Conservation (phyloP, 2,329 filamentous ascomycete genomes). For the Talaromyces albobiverticillius region DNA sequence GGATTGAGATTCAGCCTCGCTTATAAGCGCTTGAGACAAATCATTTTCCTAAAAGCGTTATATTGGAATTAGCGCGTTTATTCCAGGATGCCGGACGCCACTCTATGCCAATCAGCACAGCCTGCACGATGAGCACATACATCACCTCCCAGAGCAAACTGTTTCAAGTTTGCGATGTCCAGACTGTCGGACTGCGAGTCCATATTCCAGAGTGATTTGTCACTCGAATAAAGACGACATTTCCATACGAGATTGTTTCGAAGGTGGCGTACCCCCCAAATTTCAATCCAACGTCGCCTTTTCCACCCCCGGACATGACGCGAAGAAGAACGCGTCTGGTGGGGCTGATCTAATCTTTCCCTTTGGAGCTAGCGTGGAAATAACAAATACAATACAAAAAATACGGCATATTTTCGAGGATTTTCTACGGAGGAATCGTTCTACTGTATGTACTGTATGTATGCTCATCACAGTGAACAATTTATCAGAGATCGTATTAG, state of each 20-base stretch:
- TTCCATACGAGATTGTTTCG: neutral
- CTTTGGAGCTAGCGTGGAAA: constrained; percentile 1
- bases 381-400: too few relatives aligned
- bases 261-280: neutral
- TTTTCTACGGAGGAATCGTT: too few relatives aligned
- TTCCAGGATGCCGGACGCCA: constrained; percentile 26
- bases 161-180: constrained; percentile 39
- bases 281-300: neutral
- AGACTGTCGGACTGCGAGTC: constrained; percentile 41
- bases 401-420: too few relatives aligned
- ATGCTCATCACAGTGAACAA: neutral
- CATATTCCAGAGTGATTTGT: constrained; percentile 22
- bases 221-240: neutral
- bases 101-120: constrained; percentile 17
- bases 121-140: constrained; percentile 23
- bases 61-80: constrained; percentile 24
- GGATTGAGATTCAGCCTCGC: constrained; percentile 15
- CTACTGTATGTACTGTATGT: too few relatives aligned
- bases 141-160: constrained; percentile 37
- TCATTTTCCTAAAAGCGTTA: constrained; percentile 27
- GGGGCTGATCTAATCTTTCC: constrained; percentile 1
- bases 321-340: constrained; percentile 5
- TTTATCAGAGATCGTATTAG: neutral
- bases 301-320: constrained; percentile 3
- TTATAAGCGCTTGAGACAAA: constrained; percentile 23